A percentile compares a stretch with the other conserved stretches of the same genome.
These are phyloP conservation scores for Paramyrothecium sp. DNA, from an alignment of 2,329 filamentous ascomycete species.

Conservation along the genomic window DNA sequence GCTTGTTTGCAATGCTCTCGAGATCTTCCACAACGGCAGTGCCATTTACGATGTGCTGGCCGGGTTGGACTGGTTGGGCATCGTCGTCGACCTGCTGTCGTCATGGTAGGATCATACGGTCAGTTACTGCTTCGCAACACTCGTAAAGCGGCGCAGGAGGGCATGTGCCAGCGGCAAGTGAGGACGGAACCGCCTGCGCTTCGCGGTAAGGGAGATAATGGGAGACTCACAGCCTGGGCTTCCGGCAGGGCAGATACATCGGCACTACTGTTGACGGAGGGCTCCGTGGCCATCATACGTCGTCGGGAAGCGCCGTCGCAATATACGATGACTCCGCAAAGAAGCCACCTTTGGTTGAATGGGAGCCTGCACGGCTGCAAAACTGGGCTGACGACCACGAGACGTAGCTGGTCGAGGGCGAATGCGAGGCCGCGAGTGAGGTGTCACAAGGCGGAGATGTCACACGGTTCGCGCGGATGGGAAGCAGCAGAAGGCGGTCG, in stretches of 20 bases:
- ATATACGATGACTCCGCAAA: slow-evolving; percentile 22
- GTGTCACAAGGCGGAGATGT: background rate
- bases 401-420: background rate
- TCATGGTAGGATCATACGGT: slow-evolving; percentile 9
- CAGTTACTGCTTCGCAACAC: slow-evolving; percentile 3
- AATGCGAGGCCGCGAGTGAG: background rate
- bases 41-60: slow-evolving; percentile 49
- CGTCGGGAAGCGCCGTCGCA: slow-evolving; percentile 35
- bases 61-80: slow-evolving; percentile 45
- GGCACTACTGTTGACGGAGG: slow-evolving; percentile 51
- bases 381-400: background rate
- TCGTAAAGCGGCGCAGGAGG: background rate
- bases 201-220: background rate
- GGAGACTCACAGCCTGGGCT: slow-evolving; percentile 41
- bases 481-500: background rate
- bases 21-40: slow-evolving; percentile 46
- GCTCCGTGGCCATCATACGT: slow-evolving; percentile 67
- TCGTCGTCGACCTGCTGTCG: slow-evolving; percentile 31
- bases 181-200: background rate
- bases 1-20: slow-evolving; percentile 45
- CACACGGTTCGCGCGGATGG: background rate
- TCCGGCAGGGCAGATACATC: slow-evolving; percentile 51
- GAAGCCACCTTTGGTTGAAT: slow-evolving; percentile 14
- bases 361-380: background rate
- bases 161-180: background rate